phyloP scores from a whole-genome alignment of 2,329 filamentous ascomycete species.

The Hypomyces rosellus region DNA sequence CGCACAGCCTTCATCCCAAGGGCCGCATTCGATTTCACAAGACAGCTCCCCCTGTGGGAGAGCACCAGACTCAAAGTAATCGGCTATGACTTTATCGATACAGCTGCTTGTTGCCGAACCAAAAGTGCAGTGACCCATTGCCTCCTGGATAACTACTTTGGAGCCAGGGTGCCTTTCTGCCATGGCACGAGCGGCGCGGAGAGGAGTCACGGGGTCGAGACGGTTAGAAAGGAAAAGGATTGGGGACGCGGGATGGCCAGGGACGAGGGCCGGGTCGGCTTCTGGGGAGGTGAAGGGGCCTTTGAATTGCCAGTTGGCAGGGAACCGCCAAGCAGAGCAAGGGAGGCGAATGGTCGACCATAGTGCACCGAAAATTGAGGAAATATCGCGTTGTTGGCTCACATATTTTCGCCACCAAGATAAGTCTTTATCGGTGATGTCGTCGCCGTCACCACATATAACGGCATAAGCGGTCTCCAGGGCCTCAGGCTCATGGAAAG shows the following conservation, averaged over 20 bases:
- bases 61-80: constrained; percentile 24
- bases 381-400: constrained; percentile 19
- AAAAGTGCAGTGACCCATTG: constrained; percentile 22
- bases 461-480: constrained; percentile 22
- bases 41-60: constrained; percentile 17
- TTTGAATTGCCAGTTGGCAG: constrained; percentile 35
- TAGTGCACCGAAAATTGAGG: constrained; percentile 24
- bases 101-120: constrained; percentile 14
- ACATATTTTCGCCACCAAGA: constrained; percentile 26
- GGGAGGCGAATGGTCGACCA: constrained; percentile 32
- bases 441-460: constrained; percentile 31
- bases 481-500: neutral
- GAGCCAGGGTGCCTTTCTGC: constrained; percentile 22
- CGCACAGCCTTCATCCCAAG: constrained; percentile 14
- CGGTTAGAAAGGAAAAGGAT: constrained; percentile 37
- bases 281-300: constrained; percentile 27
- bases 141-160: constrained; percentile 24
- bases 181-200: constrained; percentile 29
- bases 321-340: constrained; percentile 33
- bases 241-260: constrained; percentile 33
- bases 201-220: constrained; percentile 42
- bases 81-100: constrained; percentile 15
- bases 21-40: constrained; percentile 13
- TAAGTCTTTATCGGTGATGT: constrained; percentile 15
- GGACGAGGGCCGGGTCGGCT: constrained; percentile 16